Percentiles rank a stretch among this genome's conserved stretches.
These are phyloP conservation scores for Eucalyptus globulus DNA, from an alignment of 345 rosid species.

Conservation along the genomic window DNA sequence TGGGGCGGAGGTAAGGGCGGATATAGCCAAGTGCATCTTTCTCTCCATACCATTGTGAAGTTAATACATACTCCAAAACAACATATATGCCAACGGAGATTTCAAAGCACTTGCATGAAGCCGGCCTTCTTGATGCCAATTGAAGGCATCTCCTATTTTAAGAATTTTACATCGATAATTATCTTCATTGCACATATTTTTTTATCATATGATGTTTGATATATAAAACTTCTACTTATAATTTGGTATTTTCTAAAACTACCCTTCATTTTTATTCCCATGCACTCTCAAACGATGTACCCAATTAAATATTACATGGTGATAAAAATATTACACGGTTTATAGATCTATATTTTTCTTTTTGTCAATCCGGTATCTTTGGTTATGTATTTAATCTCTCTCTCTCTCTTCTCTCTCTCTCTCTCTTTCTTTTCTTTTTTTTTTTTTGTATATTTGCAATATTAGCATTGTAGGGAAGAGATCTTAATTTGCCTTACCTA, in stretches of 20 bases:
- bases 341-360: not conserved
- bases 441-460: not conserved
- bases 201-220: no score
- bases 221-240: no score
- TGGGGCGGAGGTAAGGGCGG: not conserved
- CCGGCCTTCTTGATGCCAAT: not conserved
- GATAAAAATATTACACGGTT: no score
- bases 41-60: not conserved
- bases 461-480: not conserved
- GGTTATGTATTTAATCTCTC: not conserved
- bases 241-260: no score
- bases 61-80: not conserved
- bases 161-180: no score
- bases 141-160: not conserved
- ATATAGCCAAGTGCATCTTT: not conserved
- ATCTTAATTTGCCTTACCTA: not conserved
- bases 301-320: not conserved
- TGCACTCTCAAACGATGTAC: not conserved
- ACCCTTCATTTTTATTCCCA: not conserved
- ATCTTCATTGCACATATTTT: not conserved
- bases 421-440: no score
- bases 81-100: not conserved
- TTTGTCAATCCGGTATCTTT: accelerated
- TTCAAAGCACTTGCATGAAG: not conserved
- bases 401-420: accelerated